Conservation (phyloP, 2,329 filamentous ascomycete genomes). For the Verruconis gallopava region DNA sequence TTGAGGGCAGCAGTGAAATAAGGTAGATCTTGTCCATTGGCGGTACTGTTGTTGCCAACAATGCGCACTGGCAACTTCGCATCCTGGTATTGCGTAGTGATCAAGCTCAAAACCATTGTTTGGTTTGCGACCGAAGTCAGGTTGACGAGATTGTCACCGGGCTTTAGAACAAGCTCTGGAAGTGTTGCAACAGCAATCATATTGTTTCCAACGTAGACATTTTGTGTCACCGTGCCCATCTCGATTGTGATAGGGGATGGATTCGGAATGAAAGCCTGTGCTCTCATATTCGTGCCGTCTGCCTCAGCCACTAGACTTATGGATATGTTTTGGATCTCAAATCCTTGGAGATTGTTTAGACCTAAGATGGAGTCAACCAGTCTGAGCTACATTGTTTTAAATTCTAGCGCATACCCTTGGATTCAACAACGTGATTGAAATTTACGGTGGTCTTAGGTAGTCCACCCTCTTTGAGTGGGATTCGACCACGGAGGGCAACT, state of each 20-base stretch:
- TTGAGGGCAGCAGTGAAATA: slow-evolving; percentile 46
- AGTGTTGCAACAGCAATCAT: slow-evolving; percentile 45
- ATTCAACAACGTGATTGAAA: slow-evolving; percentile 44
- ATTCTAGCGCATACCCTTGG: slow-evolving; percentile 34
- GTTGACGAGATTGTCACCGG: slow-evolving; percentile 43
- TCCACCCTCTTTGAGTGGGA: slow-evolving; percentile 36
- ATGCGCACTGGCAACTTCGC: slow-evolving; percentile 44
- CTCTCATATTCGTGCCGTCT: slow-evolving; percentile 48
- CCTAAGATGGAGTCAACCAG: slow-evolving; percentile 24
- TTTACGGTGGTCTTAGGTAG: slow-evolving; percentile 38
- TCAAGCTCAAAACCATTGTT: slow-evolving; percentile 32
- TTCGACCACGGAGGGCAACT: slow-evolving; percentile 39
- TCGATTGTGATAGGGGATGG: slow-evolving; percentile 50
- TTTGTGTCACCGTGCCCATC: slow-evolving; percentile 53
- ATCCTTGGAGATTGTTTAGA: slow-evolving; percentile 44
- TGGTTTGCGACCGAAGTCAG: slow-evolving; percentile 45
- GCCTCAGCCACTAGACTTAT: slow-evolving; percentile 27
- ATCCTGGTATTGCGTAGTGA: slow-evolving; percentile 38
- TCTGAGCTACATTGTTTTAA: background rate
- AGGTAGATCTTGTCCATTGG: slow-evolving; percentile 35
- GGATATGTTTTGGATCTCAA: slow-evolving; percentile 37
- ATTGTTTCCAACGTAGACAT: slow-evolving; percentile 40
- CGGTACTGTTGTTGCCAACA: slow-evolving; percentile 38
- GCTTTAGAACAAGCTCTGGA: slow-evolving; percentile 43
- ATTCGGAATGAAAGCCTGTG: slow-evolving; percentile 49